Conservation (phyloP, 2,329 filamentous ascomycete species). For the Ophiobolus disseminans region DNA sequence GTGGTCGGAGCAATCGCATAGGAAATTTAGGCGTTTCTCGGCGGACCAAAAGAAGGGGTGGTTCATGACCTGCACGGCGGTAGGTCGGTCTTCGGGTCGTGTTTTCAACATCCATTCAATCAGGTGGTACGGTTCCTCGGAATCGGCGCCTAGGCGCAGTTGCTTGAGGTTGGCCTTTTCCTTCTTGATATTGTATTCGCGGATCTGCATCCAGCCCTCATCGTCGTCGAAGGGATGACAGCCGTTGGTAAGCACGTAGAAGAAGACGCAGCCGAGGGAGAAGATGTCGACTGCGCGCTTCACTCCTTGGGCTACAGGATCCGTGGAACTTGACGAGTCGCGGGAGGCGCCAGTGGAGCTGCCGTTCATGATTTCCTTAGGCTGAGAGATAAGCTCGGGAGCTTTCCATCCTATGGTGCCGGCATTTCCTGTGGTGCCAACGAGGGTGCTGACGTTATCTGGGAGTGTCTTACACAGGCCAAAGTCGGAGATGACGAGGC, state of each 20-base stretch:
- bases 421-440: conserved; percentile 91
- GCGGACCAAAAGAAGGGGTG: conserved; percentile 97
- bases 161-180: conserved; percentile 76
- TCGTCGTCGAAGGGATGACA: conserved; percentile 93
- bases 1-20: conserved; percentile 96
- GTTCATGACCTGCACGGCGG: conserved; percentile 79
- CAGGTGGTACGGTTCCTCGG: conserved; percentile 85
- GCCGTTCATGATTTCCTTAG: conserved; percentile 51
- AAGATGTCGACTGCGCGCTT: conserved; percentile 98
- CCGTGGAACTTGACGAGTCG: conserved; percentile 50
- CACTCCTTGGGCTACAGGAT: conserved; percentile 70
- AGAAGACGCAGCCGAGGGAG: conserved; percentile 96
- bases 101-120: conserved; percentile 80
- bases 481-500: conserved; percentile 97
- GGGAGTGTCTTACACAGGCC: conserved; percentile 97
- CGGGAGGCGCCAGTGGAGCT: conserved; percentile 53
- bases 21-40: conserved; percentile 86
- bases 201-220: conserved; percentile 80
- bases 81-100: conserved; percentile 71
- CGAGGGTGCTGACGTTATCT: conserved; percentile 90
- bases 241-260: conserved; percentile 94
- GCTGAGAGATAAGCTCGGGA: conserved; percentile 80
- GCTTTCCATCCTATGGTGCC: conserved; percentile 97
- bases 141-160: conserved; percentile 81
- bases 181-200: conserved; percentile 96